Evolutionary conservation across 495 filamentous ascomycete genomes (phyloP).

Genomic region (Aspergillus sclerotioniger): DNA sequence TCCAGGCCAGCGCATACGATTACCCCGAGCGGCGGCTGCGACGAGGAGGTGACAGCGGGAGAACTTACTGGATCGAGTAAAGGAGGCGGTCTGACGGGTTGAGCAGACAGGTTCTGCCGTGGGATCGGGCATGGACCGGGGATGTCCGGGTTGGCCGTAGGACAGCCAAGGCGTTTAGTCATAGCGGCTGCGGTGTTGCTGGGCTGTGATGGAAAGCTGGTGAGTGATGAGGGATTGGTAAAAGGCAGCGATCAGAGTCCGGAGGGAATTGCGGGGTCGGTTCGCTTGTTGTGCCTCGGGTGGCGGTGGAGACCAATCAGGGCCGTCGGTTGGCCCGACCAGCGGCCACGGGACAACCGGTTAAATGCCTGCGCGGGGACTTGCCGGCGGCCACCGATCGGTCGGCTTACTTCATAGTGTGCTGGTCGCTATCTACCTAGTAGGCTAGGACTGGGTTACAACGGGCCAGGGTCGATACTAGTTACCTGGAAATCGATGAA

Average conservation of each 20-base stretch:
- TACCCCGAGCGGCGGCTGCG: not conserved
- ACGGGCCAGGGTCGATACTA: no score
- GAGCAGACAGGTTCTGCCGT: not conserved
- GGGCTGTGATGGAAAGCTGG: no score
- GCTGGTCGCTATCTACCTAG: no score
- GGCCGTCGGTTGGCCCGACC: conserved; percentile 15
- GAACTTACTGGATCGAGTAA: conserved; percentile 6
- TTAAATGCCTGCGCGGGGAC: conserved; percentile 25
- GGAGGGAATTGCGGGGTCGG: conserved; percentile 28
- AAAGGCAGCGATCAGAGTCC: not conserved
- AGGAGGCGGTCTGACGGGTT: not conserved
- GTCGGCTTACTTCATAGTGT: conserved; percentile 20
- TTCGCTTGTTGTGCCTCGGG: conserved; percentile 31
- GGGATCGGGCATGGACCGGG: not conserved
- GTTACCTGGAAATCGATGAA: no score
- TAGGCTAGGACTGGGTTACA: no score
- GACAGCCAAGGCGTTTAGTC: not conserved
- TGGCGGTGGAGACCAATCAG: conserved; percentile 35
- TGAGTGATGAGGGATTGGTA: no score
- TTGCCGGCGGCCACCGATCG: conserved; percentile 21
- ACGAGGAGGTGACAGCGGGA: not conserved
- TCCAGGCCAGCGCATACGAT: not conserved
- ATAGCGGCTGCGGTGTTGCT: not conserved
- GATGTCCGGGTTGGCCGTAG: not conserved
- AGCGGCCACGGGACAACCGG: conserved; percentile 26